These are phyloP conservation scores for Colletotrichum nymphaeae DNA, from an alignment of 2,329 filamentous ascomycete species.

Conservation along the genomic window DNA sequence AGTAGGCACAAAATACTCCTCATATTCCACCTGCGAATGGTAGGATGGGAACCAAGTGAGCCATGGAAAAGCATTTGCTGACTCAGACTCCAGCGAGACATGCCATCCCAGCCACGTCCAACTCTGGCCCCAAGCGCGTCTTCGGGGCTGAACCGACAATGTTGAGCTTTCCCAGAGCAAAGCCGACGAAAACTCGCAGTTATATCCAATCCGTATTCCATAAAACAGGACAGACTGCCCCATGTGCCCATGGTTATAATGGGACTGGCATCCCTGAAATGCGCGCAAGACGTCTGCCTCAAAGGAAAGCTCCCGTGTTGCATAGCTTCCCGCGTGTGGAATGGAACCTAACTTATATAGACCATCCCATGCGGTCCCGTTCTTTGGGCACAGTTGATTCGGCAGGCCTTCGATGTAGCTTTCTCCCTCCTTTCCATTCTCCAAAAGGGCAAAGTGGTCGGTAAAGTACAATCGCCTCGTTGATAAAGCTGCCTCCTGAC, in stretches of 20 bases:
- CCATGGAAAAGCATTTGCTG: no score
- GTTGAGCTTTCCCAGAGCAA: neutral
- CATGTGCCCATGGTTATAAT: neutral
- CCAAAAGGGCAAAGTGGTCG: neutral
- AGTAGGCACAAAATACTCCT: neutral
- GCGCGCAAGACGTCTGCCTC: neutral
- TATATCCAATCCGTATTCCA: neutral
- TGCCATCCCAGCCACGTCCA: neutral
- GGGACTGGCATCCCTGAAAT: neutral
- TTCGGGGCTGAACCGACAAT: neutral
- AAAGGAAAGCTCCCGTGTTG: neutral
- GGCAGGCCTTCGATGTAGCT: neutral
- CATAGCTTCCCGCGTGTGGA: neutral
- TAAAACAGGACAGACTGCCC: neutral
- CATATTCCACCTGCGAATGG: accelerated
- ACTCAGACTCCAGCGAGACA: neutral
- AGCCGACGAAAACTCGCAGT: neutral
- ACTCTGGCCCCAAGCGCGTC: neutral
- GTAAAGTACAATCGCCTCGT: neutral
- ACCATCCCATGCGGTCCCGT: neutral
- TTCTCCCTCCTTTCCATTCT: neutral
- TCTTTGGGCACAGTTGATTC: neutral
- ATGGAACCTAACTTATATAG: accelerated
- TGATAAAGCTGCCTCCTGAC: neutral
- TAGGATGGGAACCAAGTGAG: no score